Percentiles rank a stretch among this genome's conserved stretches.
phyloP scores from a whole-genome alignment of 2,329 filamentous ascomycete genomes.

The Neonectria ditissima region DNA sequence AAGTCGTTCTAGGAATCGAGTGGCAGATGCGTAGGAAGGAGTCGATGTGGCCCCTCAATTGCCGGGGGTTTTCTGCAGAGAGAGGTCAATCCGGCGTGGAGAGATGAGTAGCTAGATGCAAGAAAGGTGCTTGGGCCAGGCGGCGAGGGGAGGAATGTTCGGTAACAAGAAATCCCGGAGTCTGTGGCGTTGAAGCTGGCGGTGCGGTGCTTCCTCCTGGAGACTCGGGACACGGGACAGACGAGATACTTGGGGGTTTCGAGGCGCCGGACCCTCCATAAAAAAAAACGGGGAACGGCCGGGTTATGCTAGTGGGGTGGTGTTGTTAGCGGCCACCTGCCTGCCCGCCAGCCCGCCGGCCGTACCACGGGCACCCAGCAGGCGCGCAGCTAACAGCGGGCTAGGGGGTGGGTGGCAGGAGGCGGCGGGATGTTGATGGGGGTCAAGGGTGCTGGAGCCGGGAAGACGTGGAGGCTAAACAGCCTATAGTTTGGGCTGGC shows the following conservation, averaged over 20 bases:
- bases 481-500: conserved; percentile 13
- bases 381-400: conserved; percentile 3
- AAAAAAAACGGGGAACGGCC: conserved; percentile 24
- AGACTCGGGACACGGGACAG: conserved; percentile 25
- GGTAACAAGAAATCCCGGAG: conserved; percentile 40
- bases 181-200: conserved; percentile 37
- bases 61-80: conserved; percentile 28
- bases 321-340: conserved; percentile 13
- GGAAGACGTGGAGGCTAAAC: background rate
- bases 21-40: conserved; percentile 26
- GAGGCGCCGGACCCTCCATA: conserved; percentile 24
- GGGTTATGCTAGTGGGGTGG: conserved; percentile 26
- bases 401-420: conserved; percentile 9
- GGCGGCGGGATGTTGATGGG: conserved; percentile 6
- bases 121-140: conserved; percentile 34
- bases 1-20: conserved; percentile 27
- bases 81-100: conserved; percentile 29
- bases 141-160: conserved; percentile 41
- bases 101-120: conserved; percentile 29
- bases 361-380: background rate
- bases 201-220: conserved; percentile 37
- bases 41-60: conserved; percentile 40
- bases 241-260: conserved; percentile 20
- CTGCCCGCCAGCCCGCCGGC: background rate
- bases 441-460: background rate